Evolutionary conservation across 805 yeast species (phyloP).

Genomic region (Ogataea naganishii): DNA sequence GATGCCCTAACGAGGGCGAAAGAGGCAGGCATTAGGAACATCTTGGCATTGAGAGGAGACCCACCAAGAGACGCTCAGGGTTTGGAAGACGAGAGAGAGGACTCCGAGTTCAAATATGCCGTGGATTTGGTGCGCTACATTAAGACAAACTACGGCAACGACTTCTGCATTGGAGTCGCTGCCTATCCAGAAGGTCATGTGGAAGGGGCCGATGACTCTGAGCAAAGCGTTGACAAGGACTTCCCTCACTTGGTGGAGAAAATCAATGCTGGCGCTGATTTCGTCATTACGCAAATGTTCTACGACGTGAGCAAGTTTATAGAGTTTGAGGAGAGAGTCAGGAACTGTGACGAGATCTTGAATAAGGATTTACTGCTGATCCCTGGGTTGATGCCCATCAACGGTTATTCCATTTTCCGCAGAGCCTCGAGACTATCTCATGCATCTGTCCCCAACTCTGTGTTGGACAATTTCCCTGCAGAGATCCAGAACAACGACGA

Average conservation of each 20-base stretch:
- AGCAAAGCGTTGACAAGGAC: constrained; percentile 62
- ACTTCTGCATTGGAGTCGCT: constrained; percentile 92
- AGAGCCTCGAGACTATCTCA: constrained; percentile 87
- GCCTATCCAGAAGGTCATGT: constrained; percentile 98
- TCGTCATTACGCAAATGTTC: constrained; percentile 84
- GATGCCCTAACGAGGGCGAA: constrained; percentile 67
- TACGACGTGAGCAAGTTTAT: constrained; percentile 78
- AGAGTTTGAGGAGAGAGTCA: constrained; percentile 47
- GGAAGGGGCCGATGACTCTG: constrained; percentile 63
- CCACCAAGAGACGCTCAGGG: constrained; percentile 64
- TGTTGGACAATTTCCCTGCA: constrained; percentile 47
- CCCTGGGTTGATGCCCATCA: constrained; percentile 90
- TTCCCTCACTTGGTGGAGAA: constrained; percentile 77
- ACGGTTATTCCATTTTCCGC: constrained; percentile 71
- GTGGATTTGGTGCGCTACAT: constrained; percentile 83
- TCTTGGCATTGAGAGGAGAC: constrained; percentile 91
- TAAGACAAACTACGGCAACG: constrained; percentile 58
- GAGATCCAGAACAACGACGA: constrained; percentile 64
- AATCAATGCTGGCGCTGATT: constrained; percentile 91
- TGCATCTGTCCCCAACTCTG: constrained; percentile 63
- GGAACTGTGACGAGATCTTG: constrained; percentile 27
- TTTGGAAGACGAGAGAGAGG: constrained; percentile 29
- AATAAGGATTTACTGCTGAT: constrained; percentile 39
- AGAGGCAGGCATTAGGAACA: constrained; percentile 72
- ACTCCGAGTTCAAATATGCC: constrained; percentile 62